phyloP scores from a whole-genome alignment of 495 filamentous ascomycete species.

The Tetracladium setigerum region DNA sequence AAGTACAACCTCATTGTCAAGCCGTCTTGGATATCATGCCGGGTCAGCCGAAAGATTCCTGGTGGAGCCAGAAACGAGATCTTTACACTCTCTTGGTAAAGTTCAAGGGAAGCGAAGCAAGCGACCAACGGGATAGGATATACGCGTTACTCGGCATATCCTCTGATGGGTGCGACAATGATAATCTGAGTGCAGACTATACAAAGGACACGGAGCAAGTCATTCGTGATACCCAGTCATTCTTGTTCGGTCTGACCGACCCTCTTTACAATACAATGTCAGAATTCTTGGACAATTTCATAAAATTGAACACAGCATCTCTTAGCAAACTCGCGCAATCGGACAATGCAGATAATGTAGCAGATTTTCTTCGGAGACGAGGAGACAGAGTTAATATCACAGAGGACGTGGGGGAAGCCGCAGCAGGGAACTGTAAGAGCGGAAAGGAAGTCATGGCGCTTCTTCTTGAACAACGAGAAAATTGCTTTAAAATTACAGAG shows the following conservation, averaged over 20 bases:
- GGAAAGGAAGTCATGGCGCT: slow-evolving; percentile 7
- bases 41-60: slow-evolving; percentile 17
- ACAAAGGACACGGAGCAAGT: slow-evolving; percentile 10
- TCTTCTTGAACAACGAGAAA: slow-evolving; percentile 12
- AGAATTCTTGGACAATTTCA: neutral
- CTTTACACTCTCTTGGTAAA: slow-evolving; percentile 25
- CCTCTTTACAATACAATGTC: neutral
- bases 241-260: neutral
- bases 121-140: slow-evolving; percentile 23
- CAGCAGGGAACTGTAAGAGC: slow-evolving; percentile 1
- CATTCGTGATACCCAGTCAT: slow-evolving; percentile 7
- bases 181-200: slow-evolving; percentile 16
- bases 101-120: slow-evolving; percentile 25
- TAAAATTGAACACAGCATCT: neutral
- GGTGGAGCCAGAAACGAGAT: slow-evolving; percentile 21
- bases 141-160: slow-evolving; percentile 30
- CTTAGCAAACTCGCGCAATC: neutral
- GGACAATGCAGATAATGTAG: neutral
- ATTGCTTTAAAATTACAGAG: neutral
- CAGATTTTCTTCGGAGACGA: neutral
- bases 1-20: slow-evolving; percentile 13
- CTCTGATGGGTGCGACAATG: slow-evolving; percentile 14
- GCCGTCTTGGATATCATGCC: slow-evolving; percentile 32
- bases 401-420: slow-evolving; percentile 5
- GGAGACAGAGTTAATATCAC: slow-evolving; percentile 7